Conservation (phyloP, 164 flowering plant species). For the Berberis thunbergii region DNA sequence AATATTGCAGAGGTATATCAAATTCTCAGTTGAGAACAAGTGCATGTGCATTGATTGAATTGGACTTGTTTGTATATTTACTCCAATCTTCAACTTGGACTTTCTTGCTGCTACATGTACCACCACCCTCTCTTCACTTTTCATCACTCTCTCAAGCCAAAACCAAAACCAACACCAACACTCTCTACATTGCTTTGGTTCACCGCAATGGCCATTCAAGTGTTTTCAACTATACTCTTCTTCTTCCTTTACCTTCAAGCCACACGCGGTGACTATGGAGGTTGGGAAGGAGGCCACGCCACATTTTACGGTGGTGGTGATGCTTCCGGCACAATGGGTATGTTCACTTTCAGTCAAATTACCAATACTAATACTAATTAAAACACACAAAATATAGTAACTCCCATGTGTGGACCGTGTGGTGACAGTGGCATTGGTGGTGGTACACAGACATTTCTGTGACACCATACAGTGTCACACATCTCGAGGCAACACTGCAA, state of each 20-base stretch:
- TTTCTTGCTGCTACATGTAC: too few species aligned
- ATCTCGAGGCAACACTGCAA: neutral
- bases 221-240: neutral
- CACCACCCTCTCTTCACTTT: too few species aligned
- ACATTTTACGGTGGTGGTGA: slow-evolving; percentile 5
- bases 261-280: neutral
- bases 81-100: too few species aligned
- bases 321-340: neutral
- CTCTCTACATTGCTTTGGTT: too few species aligned
- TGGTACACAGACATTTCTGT: too few species aligned
- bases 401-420: neutral
- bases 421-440: neutral
- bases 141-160: too few species aligned
- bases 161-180: too few species aligned
- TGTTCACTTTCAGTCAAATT: neutral
- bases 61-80: too few species aligned
- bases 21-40: too few species aligned
- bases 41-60: too few species aligned
- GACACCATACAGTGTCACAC: neutral
- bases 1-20: too few species aligned
- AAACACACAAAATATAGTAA: too few species aligned
- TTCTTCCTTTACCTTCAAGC: neutral
- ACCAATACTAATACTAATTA: neutral
- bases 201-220: neutral
- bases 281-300: slow-evolving; percentile 5